Evolutionary conservation across 495 filamentous ascomycete species (phyloP), one percentile per base, ranked within the genome.

Genomic region (Xylaria venustula): DNA sequence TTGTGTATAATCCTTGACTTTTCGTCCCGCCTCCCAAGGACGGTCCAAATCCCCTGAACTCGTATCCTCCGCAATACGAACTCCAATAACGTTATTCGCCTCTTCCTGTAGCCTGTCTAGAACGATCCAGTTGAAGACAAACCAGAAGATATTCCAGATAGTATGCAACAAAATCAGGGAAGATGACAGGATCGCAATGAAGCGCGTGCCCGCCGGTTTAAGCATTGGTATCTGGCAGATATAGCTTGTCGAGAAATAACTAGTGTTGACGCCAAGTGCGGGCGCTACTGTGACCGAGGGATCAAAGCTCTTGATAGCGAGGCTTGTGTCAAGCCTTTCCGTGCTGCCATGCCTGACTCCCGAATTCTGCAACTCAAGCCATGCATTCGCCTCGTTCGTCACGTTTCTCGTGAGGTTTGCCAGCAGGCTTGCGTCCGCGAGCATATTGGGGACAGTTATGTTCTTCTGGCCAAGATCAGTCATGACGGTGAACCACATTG

Each of bases 401-500:
- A 54, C 7, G 20, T 54, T 54, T 1, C 32, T 17, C 3, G 26
- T 54, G 12, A 54, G 34, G 9, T 41, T 54, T 11, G 19, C 50
- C 2, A 54, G 36, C 7, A 54, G 50, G 34, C 40, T 26, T 11
- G 30, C 15, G 11, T 54, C 28, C 19, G 50, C 34, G 17, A 54
- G 34, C 50, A 54, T 54, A 12, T 54, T 54, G 34, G 50, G 50
- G 20, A 40, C n/a, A 19, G 30, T 41, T 9, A 19, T 15, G 50
- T 22, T 25, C 17, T 54, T 54, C 14, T 54, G 36, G 17, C 50
- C 50, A 8, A 54, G 36, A 15, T 54, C 50, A 9, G 50, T 54
- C 50, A 54, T 54, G 32, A 17, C 36, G 7, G 50, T 37, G 36
- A 54, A 54, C 50, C 50, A 54, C 50, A 54, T 54, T 23, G 50